These are phyloP conservation scores for grape (Vitis vinifera) DNA, from an alignment of 164 flowering plant species.

Conservation along the genomic window ASM3070453v1 NC_081818.1:28714501-28715000, in stretches of 20 bases:
- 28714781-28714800: conserved; percentile 58
- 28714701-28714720: conserved; percentile 45
- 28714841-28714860: conserved; percentile 60
- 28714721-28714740: conserved; percentile 63
- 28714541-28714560: conserved; percentile 80
- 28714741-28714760: conserved; percentile 41
- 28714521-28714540: conserved; percentile 72
- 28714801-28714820: conserved; percentile 70
- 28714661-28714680: conserved; percentile 57
- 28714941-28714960: conserved; percentile 78
- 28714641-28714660: conserved; percentile 63
- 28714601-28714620: conserved; percentile 62
- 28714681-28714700: conserved; percentile 40
- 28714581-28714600: conserved; percentile 79
- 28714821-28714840: conserved; percentile 73
- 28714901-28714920: conserved; percentile 41
- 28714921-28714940: conserved; percentile 54
- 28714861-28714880: conserved; percentile 48
- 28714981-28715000: conserved; percentile 57
- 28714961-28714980: conserved; percentile 54
- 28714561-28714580: conserved; percentile 91
- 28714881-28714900: conserved; percentile 62
- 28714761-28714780: conserved; percentile 53
- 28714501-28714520: conserved; percentile 52
- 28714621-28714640: conserved; percentile 65